phyloP scores from a whole-genome alignment of 139 green algal species.

The Coelastrella sp. region DNA sequence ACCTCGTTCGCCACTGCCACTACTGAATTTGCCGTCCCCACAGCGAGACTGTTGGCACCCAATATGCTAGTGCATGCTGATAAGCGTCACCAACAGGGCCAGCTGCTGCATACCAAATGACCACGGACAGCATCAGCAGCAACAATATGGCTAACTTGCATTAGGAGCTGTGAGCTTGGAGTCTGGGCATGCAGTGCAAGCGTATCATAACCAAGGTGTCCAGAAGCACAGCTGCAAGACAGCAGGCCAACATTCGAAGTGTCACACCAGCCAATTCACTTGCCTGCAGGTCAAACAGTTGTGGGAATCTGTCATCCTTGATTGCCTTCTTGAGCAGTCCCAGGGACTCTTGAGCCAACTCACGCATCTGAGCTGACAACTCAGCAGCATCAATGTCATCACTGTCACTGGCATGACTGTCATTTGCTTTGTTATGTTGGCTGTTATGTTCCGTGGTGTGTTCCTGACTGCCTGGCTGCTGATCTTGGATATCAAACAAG shows the following conservation, averaged over 20 bases:
- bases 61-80: too few relatives aligned
- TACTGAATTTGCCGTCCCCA: too few relatives aligned
- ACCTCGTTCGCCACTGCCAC: too few relatives aligned
- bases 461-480: constrained; percentile 36
- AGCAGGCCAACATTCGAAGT: background rate
- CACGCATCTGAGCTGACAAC: constrained; percentile 70
- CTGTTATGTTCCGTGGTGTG: background rate
- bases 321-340: constrained; percentile 75
- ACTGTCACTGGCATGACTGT: constrained; percentile 22
- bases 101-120: too few relatives aligned
- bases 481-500: constrained; percentile 64
- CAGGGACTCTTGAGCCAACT: constrained; percentile 84
- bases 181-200: too few relatives aligned
- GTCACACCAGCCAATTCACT: background rate
- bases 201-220: background rate
- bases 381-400: constrained; percentile 53
- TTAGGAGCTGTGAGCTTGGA: too few relatives aligned
- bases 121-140: too few relatives aligned
- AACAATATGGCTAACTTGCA: too few relatives aligned
- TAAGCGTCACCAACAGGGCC: too few relatives aligned
- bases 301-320: constrained; percentile 59
- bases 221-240: background rate
- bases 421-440: background rate
- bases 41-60: too few relatives aligned
- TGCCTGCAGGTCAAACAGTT: constrained; percentile 75